Evolutionary conservation across 495 filamentous ascomycete species (phyloP).

Genomic region (Neurospora sp.): DNA sequence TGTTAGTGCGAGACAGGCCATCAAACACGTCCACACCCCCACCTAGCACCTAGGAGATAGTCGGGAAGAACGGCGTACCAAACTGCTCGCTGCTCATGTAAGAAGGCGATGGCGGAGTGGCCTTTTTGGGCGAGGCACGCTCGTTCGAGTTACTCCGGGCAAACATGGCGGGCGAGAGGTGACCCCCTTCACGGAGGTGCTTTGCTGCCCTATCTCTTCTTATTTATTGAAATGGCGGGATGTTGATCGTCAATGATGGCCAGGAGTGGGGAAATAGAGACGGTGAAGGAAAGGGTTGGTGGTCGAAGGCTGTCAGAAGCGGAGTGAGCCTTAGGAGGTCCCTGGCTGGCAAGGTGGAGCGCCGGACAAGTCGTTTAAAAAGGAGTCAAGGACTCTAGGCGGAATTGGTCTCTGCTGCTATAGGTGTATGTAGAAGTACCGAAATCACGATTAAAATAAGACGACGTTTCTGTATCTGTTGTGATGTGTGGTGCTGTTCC

Average conservation of each 20-base stretch:
- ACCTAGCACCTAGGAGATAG: background rate
- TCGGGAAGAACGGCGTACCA: slow-evolving; percentile 43
- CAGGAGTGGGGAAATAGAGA: background rate
- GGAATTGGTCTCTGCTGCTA: background rate
- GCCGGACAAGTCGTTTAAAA: background rate
- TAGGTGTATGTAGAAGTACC: background rate
- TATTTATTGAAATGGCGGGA: background rate
- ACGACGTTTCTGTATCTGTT: background rate
- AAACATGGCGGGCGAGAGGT: slow-evolving; percentile 18
- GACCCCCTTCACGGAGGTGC: background rate
- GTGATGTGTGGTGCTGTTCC: background rate
- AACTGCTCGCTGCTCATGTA: slow-evolving; percentile 87
- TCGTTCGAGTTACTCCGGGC: slow-evolving; percentile 25
- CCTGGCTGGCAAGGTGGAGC: background rate
- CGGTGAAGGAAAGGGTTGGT: background rate
- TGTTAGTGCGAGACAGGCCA: slow-evolving; percentile 15
- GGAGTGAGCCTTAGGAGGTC: background rate
- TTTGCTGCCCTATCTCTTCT: background rate
- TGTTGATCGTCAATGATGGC: background rate
- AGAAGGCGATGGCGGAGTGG: slow-evolving; percentile 60
- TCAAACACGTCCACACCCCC: background rate
- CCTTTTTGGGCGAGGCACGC: slow-evolving; percentile 39
- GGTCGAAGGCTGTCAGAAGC: background rate
- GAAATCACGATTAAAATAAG: background rate
- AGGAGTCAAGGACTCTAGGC: background rate